Evolutionary conservation across 2,329 filamentous ascomycete species (phyloP), one percentile per base, ranked within the genome.

Genomic region (Colletotrichum brevisporum): DNA sequence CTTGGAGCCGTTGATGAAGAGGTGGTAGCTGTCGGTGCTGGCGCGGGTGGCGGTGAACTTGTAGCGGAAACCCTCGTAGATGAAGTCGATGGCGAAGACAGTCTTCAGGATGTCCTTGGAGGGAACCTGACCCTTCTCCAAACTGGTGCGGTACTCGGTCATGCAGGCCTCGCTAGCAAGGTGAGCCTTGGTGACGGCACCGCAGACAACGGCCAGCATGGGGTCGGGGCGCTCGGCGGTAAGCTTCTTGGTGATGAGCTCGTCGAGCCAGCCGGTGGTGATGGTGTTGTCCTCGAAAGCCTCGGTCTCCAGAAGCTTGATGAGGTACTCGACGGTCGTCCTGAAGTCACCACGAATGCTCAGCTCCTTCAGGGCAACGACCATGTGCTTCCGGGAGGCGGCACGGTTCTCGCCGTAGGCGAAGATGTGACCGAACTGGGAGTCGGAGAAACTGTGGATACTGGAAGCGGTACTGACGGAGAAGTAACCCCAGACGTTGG

Each of bases 401-500:
- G 94, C 92, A 81, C 96, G 91, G 85, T 97, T 99, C 87, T 99
- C 96, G 71, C 96, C 96, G 76, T 98, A 99, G 60, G 96, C 97
- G 82, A 99, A 99, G 75, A 99, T 99, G 84, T 99, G 96, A 83
- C 96, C 96, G 76, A 99, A 99, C 79, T 99, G 96, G 78, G 93
- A 97, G 85, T 99, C 96, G 8, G 96, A 98, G 88, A 97, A 99
- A 82, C 94, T 98, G 89, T 99, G 96, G 74, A 99, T 99, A 82
- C 95, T 95, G 84, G 95, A 95, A 64, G 94, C 92, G 10, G 95
- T 96, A 85, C 95, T 94, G 81, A 99, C 96, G 61, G 96, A 99
- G 90, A 99, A 99, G 84, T 99, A 99, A 88, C 96, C 96, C 96
- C 96, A 99, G 65, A 98, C 96, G 75, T 99, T 99, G 72, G 96